These are phyloP conservation scores for Patellifolia procumbens DNA, from an alignment of 179 eudicot species.

Conservation along the genomic window DNA sequence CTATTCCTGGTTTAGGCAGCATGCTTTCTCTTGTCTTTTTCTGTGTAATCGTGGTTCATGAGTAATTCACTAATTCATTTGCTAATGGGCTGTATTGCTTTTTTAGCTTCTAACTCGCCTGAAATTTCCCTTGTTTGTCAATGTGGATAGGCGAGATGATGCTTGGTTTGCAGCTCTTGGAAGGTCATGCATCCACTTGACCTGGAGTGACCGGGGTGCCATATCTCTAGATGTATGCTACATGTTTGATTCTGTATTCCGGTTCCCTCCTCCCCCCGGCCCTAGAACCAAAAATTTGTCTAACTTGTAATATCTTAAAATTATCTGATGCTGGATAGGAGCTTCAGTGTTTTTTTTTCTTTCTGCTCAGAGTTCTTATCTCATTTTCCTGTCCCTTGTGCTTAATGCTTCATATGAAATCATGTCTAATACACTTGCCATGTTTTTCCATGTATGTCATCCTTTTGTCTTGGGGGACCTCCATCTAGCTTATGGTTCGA, in stretches of 20 bases:
- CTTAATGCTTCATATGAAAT: neutral
- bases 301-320: neutral
- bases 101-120: neutral
- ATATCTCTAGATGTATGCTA: slow-evolving; percentile 84
- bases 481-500: neutral
- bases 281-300: neutral
- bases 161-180: slow-evolving; percentile 89
- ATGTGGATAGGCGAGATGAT: slow-evolving; percentile 70
- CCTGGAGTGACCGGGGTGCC: slow-evolving; percentile 95
- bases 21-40: neutral
- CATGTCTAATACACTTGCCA: neutral
- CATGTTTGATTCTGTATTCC: slow-evolving; percentile 1
- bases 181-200: slow-evolving; percentile 87
- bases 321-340: too few relatives aligned
- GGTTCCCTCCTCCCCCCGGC: neutral
- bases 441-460: neutral
- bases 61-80: slow-evolving; percentile 5
- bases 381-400: neutral
- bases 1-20: neutral
- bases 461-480: neutral
- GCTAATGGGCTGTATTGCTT: neutral
- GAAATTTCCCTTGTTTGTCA: slow-evolving; percentile 21
- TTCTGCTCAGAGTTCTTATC: neutral
- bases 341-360: too few relatives aligned
- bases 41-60: neutral